Conservation (phyloP, 129 eudicot species). For the Lonicera japonica region DNA sequence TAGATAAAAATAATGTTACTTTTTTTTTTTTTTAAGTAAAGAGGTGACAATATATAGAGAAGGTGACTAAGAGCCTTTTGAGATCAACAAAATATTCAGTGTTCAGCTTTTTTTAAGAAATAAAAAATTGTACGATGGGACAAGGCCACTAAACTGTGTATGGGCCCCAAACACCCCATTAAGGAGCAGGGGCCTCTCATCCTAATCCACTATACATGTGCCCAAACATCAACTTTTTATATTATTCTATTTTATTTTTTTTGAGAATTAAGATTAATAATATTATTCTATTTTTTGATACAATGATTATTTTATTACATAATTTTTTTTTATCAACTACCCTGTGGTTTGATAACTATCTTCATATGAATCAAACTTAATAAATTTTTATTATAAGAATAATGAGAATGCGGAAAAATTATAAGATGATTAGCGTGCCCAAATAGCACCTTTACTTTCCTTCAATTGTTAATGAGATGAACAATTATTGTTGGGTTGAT, state of each 20-base stretch:
- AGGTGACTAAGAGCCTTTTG: not conserved
- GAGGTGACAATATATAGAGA: not conserved
- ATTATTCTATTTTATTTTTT: not conserved
- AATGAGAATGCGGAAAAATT: not conserved
- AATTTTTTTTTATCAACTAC: no score
- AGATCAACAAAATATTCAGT: constrained; percentile 10
- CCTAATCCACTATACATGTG: constrained; percentile 5
- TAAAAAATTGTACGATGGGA: constrained; percentile 18
- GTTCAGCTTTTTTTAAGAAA: not conserved
- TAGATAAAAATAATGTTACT: not conserved
- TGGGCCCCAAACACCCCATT: constrained; percentile 12
- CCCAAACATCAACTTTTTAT: not conserved
- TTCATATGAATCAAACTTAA: no score
- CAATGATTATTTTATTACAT: no score
- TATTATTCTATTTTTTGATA: no score
- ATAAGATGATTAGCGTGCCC: constrained; percentile 6
- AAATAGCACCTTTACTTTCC: not conserved
- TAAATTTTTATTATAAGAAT: not conserved
- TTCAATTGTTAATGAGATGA: no score
- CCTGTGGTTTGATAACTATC: no score
- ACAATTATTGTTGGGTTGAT: no score
- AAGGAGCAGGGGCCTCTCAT: constrained; percentile 2
- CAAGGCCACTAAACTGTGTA: constrained; percentile 4
- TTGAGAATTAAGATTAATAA: no score
- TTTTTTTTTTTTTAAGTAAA: not conserved